phyloP scores from a whole-genome alignment of 2,329 filamentous ascomycete genomes.

The Byssoonygena ceratinophila region DNA sequence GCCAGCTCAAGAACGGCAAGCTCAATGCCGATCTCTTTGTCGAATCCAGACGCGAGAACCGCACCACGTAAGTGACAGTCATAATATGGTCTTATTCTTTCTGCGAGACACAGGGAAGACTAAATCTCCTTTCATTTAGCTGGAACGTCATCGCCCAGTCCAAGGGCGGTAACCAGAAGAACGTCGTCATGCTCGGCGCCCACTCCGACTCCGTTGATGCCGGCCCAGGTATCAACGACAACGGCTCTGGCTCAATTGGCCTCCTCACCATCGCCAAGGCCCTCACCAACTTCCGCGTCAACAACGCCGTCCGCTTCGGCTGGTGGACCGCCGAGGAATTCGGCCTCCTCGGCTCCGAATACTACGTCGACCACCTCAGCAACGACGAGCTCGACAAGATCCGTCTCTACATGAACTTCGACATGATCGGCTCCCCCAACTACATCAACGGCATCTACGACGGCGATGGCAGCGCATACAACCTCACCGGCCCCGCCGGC shows the following conservation, averaged over 20 bases:
- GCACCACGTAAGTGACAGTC: constrained; percentile 31
- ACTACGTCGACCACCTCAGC: constrained; percentile 45
- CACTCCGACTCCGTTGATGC: constrained; percentile 52
- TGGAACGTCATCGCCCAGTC: constrained; percentile 53
- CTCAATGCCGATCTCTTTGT: constrained; percentile 34
- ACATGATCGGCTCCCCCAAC: constrained; percentile 60
- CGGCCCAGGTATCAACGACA: constrained; percentile 66
- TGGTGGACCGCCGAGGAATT: constrained; percentile 57
- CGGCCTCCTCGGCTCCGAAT: constrained; percentile 50
- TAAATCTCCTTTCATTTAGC: too few species aligned
- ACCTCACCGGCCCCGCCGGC: constrained; percentile 47
- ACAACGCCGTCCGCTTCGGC: constrained; percentile 57
- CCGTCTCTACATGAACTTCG: constrained; percentile 58
- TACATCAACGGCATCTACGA: constrained; percentile 48
- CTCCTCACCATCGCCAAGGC: constrained; percentile 50
- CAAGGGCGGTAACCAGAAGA: constrained; percentile 47
- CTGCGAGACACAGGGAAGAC: too few species aligned
- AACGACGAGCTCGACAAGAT: constrained; percentile 47
- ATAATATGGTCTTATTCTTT: too few species aligned
- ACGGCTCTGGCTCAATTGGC: constrained; percentile 57
- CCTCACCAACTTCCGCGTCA: constrained; percentile 61
- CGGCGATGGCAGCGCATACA: constrained; percentile 47
- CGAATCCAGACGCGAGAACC: constrained; percentile 37
- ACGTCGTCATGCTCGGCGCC: constrained; percentile 49
- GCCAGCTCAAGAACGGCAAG: constrained; percentile 41